These are phyloP conservation scores for Coleophoma crateriformis DNA, from an alignment of 2,329 filamentous ascomycete species.

Conservation along the genomic window DNA sequence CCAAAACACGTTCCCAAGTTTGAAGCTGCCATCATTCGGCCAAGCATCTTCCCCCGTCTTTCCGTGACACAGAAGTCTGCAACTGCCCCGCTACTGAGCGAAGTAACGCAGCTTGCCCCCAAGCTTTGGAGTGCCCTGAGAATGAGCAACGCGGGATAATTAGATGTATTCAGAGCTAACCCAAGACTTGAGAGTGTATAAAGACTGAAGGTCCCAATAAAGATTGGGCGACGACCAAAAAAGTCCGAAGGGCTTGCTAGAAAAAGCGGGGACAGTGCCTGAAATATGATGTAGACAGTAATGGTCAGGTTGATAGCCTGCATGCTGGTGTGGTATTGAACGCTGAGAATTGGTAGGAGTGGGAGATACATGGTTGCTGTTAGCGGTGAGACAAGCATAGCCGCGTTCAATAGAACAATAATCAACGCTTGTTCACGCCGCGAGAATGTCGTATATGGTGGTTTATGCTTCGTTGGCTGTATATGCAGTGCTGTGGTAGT, in stretches of 20 bases:
- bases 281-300: conserved; percentile 30
- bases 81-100: conserved; percentile 62
- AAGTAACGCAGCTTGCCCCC: conserved; percentile 48
- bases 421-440: background rate
- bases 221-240: conserved; percentile 46
- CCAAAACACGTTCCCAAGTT: background rate
- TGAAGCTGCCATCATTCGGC: background rate
- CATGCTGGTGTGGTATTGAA: conserved; percentile 37
- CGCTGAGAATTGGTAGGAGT: conserved; percentile 39
- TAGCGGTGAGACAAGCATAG: conserved; percentile 49
- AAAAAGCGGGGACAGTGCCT: conserved; percentile 51
- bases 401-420: conserved; percentile 18
- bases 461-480: background rate
- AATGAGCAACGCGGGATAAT: conserved; percentile 42
- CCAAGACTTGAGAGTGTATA: conserved; percentile 49
- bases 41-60: background rate
- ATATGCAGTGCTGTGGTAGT: background rate
- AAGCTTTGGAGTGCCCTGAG: conserved; percentile 49
- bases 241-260: conserved; percentile 48
- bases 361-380: conserved; percentile 49
- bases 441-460: background rate
- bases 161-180: conserved; percentile 37
- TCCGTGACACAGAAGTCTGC: conserved; percentile 48
- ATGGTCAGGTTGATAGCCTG: conserved; percentile 19
- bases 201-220: conserved; percentile 42